These are phyloP conservation scores for Pugionium dolabratum DNA, from an alignment of 345 rosid genomes.

Conservation along the genomic window DNA sequence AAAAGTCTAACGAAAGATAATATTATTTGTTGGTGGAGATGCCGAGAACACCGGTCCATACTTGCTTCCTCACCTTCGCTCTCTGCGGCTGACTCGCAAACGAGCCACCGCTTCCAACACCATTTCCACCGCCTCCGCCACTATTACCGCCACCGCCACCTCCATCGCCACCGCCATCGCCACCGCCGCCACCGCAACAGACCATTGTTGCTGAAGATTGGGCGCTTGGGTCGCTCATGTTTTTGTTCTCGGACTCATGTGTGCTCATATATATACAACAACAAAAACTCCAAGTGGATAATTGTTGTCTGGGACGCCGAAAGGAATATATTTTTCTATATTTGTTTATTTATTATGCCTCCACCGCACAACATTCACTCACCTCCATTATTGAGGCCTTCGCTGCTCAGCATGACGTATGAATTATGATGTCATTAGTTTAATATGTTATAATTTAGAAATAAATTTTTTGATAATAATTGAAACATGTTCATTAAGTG, in stretches of 20 bases:
- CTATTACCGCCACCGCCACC: not conserved
- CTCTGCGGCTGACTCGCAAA: conserved; percentile 34
- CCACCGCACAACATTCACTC: conserved; percentile 19
- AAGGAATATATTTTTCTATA: conserved; percentile 11
- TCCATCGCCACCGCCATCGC: not conserved
- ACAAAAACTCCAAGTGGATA: not conserved
- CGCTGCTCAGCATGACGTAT: conserved; percentile 31
- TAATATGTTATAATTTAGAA: not conserved
- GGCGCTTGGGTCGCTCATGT: conserved; percentile 37
- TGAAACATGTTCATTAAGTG: not conserved
- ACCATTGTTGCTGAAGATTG: conserved; percentile 29
- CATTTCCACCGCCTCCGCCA: not conserved
- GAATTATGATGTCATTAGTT: not conserved
- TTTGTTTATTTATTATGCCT: conserved; percentile 15
- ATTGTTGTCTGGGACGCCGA: conserved; percentile 12
- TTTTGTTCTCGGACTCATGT: conserved; percentile 14
- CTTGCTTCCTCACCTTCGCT: conserved; percentile 36
- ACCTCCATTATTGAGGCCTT: conserved; percentile 37
- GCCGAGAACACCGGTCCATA: conserved; percentile 38
- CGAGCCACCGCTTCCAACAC: conserved; percentile 20
- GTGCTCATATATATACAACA: not conserved
- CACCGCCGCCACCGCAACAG: conserved; percentile 9
- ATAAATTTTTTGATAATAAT: no score
- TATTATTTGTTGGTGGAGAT: conserved; percentile 30
- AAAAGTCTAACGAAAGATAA: not conserved